phyloP scores from a whole-genome alignment of 1,139 yeast species.

The Diutina sp. region DNA sequence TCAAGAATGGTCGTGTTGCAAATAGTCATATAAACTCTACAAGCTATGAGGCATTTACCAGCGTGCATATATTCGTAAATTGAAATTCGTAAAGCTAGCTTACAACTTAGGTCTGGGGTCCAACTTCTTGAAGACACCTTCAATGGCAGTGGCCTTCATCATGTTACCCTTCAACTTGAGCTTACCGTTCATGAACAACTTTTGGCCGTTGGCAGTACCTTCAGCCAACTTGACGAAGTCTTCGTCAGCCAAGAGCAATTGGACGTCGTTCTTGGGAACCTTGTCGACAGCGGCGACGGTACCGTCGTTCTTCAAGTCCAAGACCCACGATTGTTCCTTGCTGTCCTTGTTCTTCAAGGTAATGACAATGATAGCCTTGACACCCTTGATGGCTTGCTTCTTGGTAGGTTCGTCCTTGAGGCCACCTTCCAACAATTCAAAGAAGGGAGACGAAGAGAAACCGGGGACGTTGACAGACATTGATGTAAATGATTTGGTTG shows the following conservation, averaged over 20 bases:
- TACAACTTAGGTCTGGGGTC: conserved; percentile 36
- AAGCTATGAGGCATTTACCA: neutral
- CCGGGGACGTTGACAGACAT: conserved; percentile 33
- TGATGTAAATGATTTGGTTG: conserved; percentile 4
- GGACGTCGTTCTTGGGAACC: conserved; percentile 48
- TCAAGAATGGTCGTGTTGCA: neutral
- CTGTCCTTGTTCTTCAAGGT: conserved; percentile 60
- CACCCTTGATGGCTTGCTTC: conserved; percentile 32
- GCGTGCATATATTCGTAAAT: neutral
- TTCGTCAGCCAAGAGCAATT: conserved; percentile 48
- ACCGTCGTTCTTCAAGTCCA: conserved; percentile 62
- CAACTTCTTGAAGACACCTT: conserved; percentile 56
- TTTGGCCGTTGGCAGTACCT: conserved; percentile 78
- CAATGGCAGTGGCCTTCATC: conserved; percentile 79
- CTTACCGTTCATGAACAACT: conserved; percentile 73
- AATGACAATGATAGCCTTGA: conserved; percentile 55
- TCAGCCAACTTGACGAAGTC: conserved; percentile 57
- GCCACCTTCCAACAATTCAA: conserved; percentile 27
- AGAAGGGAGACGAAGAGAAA: conserved; percentile 35
- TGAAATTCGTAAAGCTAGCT: neutral
- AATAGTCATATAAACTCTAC: neutral
- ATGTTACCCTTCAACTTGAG: conserved; percentile 81
- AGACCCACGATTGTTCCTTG: conserved; percentile 51
- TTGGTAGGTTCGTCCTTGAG: conserved; percentile 26
- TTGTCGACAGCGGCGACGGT: conserved; percentile 34